phyloP scores from a whole-genome alignment of 306 rosid species.

The Myrica gale region DNA sequence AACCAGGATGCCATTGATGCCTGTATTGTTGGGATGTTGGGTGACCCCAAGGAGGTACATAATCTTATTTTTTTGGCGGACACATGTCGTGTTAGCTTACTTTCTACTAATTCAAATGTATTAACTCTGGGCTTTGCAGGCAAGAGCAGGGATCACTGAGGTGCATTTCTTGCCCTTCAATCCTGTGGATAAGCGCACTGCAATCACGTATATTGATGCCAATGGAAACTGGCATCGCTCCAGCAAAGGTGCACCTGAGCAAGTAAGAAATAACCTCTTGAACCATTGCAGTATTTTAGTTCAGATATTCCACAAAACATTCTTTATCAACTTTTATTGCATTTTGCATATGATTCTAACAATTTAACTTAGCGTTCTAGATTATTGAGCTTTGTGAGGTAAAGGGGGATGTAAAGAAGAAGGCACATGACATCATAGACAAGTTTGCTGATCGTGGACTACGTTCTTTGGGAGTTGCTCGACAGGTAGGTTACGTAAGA shows the following conservation, averaged over 20 bases:
- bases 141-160: constrained; percentile 84
- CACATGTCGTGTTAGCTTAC: constrained; percentile 4
- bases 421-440: constrained; percentile 61
- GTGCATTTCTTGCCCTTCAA: constrained; percentile 93
- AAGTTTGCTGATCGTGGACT: constrained; percentile 74
- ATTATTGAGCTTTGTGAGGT: constrained; percentile 76
- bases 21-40: constrained; percentile 75
- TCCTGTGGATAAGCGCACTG: constrained; percentile 86
- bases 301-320: background rate
- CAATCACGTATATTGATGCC: constrained; percentile 70
- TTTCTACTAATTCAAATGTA: background rate
- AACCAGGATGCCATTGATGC: constrained; percentile 94
- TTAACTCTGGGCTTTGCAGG: constrained; percentile 39
- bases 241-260: constrained; percentile 98
- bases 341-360: constrained; percentile 19
- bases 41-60: constrained; percentile 82
- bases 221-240: constrained; percentile 67
- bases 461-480: constrained; percentile 69
- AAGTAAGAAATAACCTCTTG: constrained; percentile 42
- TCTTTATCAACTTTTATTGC: background rate
- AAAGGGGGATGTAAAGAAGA: constrained; percentile 50
- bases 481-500: constrained; percentile 58
- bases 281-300: background rate
- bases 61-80: constrained; percentile 10
- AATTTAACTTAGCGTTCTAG: constrained; percentile 30